These are phyloP conservation scores for Mariannaea elegans DNA, from an alignment of 2,329 filamentous ascomycete genomes.

Conservation along the genomic window DNA sequence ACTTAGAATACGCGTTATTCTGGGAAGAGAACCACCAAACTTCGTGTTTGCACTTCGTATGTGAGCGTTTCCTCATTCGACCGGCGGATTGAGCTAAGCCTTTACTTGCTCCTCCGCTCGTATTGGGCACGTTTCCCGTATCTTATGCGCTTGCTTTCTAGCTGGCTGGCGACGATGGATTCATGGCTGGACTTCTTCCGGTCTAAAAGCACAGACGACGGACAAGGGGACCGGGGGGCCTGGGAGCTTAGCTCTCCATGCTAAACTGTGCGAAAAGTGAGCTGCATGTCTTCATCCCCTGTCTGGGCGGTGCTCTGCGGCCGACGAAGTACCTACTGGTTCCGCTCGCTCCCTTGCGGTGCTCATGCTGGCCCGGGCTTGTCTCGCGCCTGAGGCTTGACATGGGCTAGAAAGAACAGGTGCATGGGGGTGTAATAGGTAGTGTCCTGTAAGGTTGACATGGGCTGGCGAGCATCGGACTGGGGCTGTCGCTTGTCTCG, in stretches of 20 bases:
- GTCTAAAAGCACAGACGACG: constrained; percentile 12
- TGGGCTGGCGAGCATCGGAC: constrained; percentile 23
- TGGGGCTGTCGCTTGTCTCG: constrained; percentile 22
- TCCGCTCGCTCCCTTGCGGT: constrained; percentile 2
- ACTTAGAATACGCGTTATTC: too few relatives aligned
- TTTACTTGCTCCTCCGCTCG: background rate
- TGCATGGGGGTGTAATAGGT: constrained; percentile 10
- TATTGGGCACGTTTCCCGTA: background rate
- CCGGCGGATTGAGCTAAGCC: too few relatives aligned
- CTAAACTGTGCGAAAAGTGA: constrained; percentile 12
- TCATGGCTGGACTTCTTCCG: background rate
- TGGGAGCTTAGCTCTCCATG: constrained; percentile 21
- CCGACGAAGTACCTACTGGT: constrained; percentile 17
- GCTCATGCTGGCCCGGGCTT: constrained; percentile 14
- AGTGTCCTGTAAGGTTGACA: constrained; percentile 5
- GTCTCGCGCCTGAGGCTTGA: constrained; percentile 18
- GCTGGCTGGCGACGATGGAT: background rate
- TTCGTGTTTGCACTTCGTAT: background rate
- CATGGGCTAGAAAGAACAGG: background rate
- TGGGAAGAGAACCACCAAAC: too few relatives aligned
- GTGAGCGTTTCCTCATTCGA: too few relatives aligned
- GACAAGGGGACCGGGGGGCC: background rate
- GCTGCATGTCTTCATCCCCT: constrained; percentile 5
- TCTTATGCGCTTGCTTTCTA: background rate
- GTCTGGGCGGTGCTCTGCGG: constrained; percentile 14